Evolutionary conservation across 805 yeast species (phyloP).

Genomic region (Maudiozyma saulgeensis): DNA sequence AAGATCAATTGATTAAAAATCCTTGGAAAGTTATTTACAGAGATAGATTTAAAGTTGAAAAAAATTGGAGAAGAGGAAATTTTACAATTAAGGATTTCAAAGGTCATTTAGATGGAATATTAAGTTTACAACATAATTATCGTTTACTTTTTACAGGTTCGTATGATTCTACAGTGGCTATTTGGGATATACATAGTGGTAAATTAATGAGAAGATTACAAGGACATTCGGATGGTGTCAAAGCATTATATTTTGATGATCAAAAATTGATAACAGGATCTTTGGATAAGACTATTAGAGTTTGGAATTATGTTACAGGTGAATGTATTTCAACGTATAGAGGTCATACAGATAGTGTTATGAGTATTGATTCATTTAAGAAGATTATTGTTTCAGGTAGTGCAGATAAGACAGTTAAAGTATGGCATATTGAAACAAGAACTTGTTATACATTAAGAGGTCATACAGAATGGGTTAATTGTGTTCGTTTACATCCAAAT

Average conservation of each 20-base stretch:
- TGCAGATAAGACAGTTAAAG: conserved; percentile 84
- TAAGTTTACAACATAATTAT: conserved; percentile 78
- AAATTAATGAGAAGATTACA: conserved; percentile 62
- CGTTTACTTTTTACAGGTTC: conserved; percentile 81
- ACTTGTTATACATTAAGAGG: conserved; percentile 90
- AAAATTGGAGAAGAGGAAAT: conserved; percentile 86
- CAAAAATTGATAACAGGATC: conserved; percentile 89
- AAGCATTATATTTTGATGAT: conserved; percentile 76
- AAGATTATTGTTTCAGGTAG: conserved; percentile 87
- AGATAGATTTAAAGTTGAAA: conserved; percentile 83
- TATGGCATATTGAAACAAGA: conserved; percentile 93
- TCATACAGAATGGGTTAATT: conserved; percentile 85
- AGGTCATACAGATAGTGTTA: conserved; percentile 83
- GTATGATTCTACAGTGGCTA: conserved; percentile 78
- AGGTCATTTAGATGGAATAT: conserved; percentile 85
- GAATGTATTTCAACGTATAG: conserved; percentile 87
- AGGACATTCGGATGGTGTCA: conserved; percentile 87
- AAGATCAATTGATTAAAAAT: conserved; percentile 34
- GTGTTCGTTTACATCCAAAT: conserved; percentile 75
- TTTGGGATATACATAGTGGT: conserved; percentile 87
- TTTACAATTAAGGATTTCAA: conserved; percentile 53
- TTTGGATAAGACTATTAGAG: conserved; percentile 80
- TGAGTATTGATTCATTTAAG: conserved; percentile 70
- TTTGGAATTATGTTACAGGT: conserved; percentile 94
- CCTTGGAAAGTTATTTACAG: conserved; percentile 96